Conservation (phyloP, 139 green algal genomes). For the Gonium pectorale region DNA sequence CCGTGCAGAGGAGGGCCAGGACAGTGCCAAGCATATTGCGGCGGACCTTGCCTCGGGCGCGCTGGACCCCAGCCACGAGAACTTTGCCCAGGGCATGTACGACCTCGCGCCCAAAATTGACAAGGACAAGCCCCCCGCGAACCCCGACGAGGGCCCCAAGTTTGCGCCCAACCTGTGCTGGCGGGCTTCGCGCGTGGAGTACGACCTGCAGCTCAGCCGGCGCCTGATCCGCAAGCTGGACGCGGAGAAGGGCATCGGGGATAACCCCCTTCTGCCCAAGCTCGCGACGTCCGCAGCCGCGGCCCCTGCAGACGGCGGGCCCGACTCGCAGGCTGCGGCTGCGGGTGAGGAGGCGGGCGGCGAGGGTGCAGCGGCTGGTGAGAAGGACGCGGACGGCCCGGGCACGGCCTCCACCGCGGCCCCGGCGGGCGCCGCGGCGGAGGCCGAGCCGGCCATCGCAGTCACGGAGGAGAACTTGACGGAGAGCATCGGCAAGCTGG, state of each 20-base stretch:
- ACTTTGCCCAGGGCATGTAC: conserved; percentile 67
- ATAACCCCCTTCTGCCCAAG: conserved; percentile 66
- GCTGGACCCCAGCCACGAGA: conserved; percentile 53
- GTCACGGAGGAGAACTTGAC: conserved; percentile 49
- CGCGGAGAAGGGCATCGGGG: conserved; percentile 78
- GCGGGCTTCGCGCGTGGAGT: conserved; percentile 60
- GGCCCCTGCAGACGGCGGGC: neutral
- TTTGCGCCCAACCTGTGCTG: conserved; percentile 68
- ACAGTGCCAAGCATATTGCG: conserved; percentile 52
- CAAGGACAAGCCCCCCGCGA: conserved; percentile 17
- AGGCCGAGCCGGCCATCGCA: conserved; percentile 40
- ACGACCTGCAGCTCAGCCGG: conserved; percentile 73
- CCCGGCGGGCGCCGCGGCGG: conserved; percentile 22
- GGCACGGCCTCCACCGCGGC: conserved; percentile 2
- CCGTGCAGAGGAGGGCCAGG: conserved; percentile 55
- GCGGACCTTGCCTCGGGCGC: conserved; percentile 54
- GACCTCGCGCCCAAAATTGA: conserved; percentile 51
- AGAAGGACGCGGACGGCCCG: neutral
- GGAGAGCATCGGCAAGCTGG: conserved; percentile 70
- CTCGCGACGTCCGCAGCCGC: neutral
- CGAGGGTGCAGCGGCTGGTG: conserved; percentile 28
- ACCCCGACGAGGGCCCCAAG: conserved; percentile 10
- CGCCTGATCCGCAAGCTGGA: conserved; percentile 80
- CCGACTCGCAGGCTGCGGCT: neutral
- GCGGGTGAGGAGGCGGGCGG: conserved; percentile 23